phyloP scores from a whole-genome alignment of 495 filamentous ascomycete species.

The Lophiostoma macrostomum region DNA sequence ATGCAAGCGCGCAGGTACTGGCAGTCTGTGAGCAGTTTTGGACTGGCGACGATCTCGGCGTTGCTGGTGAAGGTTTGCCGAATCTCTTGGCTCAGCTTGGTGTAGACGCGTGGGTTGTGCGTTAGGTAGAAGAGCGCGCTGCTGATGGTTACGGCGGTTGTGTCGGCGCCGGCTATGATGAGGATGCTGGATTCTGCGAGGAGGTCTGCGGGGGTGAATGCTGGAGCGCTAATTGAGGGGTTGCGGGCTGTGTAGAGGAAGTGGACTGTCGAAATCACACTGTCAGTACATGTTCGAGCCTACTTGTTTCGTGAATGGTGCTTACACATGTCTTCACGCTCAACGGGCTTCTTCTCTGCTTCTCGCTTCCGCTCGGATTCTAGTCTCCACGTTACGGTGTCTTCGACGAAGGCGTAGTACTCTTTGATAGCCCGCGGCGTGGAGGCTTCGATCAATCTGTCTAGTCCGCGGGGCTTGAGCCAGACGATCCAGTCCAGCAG shows the following conservation, averaged over 20 bases:
- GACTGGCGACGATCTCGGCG: conserved; percentile 46
- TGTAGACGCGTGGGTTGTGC: not conserved
- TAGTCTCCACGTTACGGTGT: conserved; percentile 2
- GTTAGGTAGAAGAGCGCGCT: conserved; percentile 15
- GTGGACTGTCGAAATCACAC: no score
- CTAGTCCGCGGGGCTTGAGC: conserved; percentile 13
- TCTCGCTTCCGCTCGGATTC: not conserved
- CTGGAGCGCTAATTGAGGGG: conserved; percentile 32
- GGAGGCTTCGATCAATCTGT: not conserved
- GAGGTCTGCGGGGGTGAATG: conserved; percentile 17
- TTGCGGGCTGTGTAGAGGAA: conserved; percentile 37
- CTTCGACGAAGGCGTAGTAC: conserved; percentile 11
- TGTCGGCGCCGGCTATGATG: conserved; percentile 33
- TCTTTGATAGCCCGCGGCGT: conserved; percentile 5
- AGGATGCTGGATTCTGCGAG: conserved; percentile 31
- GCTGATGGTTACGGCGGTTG: conserved; percentile 2
- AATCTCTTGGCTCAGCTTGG: conserved; percentile 9
- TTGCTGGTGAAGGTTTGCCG: conserved; percentile 44
- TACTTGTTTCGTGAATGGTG: no score
- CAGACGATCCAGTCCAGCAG: conserved; percentile 1
- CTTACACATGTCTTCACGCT: conserved; percentile 40
- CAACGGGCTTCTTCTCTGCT: not conserved
- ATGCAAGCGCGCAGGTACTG: conserved; percentile 58
- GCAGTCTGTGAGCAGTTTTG: conserved; percentile 47
- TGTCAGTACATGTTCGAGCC: no score